These are phyloP conservation scores for Acacia crassicarpa DNA, from an alignment of 306 rosid genomes.

Conservation along the genomic window DNA sequence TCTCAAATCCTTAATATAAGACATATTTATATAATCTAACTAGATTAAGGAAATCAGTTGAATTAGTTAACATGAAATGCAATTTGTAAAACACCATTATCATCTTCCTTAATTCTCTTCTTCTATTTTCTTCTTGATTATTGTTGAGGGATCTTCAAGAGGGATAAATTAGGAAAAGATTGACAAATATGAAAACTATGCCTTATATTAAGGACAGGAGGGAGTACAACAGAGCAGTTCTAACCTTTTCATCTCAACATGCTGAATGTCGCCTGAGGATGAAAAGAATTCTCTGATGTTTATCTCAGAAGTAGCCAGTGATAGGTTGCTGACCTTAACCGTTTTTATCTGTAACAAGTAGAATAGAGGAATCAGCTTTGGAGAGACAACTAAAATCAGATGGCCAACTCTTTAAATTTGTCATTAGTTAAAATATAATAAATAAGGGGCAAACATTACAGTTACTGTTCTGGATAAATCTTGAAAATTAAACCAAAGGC, in stretches of 20 bases:
- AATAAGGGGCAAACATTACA: background rate
- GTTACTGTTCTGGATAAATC: constrained; percentile 10
- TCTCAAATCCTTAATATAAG: no score
- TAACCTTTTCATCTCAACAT: constrained; percentile 77
- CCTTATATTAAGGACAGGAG: no score
- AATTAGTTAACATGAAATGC: no score
- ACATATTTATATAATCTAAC: no score
- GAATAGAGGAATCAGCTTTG: constrained; percentile 5
- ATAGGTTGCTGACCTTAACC: constrained; percentile 70
- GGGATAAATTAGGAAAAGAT: no score
- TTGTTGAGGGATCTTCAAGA: no score
- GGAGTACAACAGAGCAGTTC: constrained; percentile 19
- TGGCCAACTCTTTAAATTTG: background rate
- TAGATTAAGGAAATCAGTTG: no score
- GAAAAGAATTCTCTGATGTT: constrained; percentile 81
- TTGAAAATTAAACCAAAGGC: background rate
- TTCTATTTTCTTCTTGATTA: no score
- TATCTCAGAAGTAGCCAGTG: constrained; percentile 44
- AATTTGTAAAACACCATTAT: no score
- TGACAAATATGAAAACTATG: no score
- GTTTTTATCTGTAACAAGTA: constrained; percentile 59
- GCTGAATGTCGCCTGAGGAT: constrained; percentile 75
- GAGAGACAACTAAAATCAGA: background rate
- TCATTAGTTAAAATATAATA: background rate
- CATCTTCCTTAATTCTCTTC: no score